Percentiles rank a stretch among this genome's conserved stretches.
Conservation (phyloP, 352 stramenopile genomes). For the Pythium biforme region DNA sequence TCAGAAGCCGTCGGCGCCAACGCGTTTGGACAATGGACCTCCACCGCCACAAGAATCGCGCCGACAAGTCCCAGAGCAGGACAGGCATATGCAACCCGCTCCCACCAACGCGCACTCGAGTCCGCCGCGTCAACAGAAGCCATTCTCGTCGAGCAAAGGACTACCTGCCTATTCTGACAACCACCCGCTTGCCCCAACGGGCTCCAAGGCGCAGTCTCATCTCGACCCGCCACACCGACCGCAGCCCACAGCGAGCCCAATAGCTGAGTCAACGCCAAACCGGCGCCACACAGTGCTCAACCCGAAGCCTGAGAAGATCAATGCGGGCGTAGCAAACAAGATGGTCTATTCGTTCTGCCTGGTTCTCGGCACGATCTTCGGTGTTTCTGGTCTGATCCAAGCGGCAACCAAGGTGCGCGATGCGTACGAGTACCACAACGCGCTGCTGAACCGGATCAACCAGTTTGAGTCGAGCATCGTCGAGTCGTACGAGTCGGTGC, state of each 20-base stretch:
- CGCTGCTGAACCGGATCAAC: constrained; percentile 51
- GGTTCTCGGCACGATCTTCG: constrained; percentile 48
- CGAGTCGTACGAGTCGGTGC: constrained; percentile 63
- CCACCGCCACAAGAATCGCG: not conserved
- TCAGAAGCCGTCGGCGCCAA: not conserved
- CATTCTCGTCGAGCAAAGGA: not conserved
- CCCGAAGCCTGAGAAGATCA: constrained; percentile 10
- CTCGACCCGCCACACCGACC: not conserved
- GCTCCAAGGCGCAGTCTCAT: not conserved
- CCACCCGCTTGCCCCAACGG: not conserved
- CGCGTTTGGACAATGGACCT: not conserved
- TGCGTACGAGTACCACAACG: constrained; percentile 62
- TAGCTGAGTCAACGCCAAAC: not conserved
- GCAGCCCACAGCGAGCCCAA: not conserved
- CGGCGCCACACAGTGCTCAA: constrained; percentile 9
- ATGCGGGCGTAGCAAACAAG: constrained; percentile 24
- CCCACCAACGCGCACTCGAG: not conserved
- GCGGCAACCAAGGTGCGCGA: constrained; percentile 51
- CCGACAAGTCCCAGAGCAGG: not conserved
- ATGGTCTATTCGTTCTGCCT: constrained; percentile 39
- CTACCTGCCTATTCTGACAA: not conserved
- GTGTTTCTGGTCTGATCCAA: constrained; percentile 46
- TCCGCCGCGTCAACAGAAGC: not conserved
- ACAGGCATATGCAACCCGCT: not conserved
- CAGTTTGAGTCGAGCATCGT: constrained; percentile 63